Evolutionary conservation across 306 rosid genomes (phyloP).

Genomic region (Sophora flavescens): DNA sequence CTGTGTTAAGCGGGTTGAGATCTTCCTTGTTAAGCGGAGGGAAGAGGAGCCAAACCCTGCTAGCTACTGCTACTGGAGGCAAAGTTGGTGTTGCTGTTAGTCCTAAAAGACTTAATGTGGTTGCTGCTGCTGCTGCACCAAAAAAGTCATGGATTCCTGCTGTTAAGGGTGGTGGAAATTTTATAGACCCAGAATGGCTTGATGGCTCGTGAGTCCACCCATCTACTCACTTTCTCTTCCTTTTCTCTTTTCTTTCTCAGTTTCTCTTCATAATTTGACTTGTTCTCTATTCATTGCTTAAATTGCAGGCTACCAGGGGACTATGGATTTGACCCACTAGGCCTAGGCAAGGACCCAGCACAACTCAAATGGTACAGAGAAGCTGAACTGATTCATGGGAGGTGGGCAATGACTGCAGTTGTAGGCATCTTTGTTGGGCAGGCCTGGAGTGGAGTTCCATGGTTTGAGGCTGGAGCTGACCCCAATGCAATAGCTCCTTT

Average conservation of each 20-base stretch:
- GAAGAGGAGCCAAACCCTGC: slow-evolving; percentile 69
- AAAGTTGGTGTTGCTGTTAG: slow-evolving; percentile 51
- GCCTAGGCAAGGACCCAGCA: slow-evolving; percentile 92
- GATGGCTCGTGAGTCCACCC: slow-evolving; percentile 92
- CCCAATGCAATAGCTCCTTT: slow-evolving; percentile 93
- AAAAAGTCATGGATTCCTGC: slow-evolving; percentile 89
- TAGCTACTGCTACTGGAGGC: slow-evolving; percentile 55
- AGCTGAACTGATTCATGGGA: slow-evolving; percentile 97
- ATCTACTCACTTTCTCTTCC: neutral
- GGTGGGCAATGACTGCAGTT: slow-evolving; percentile 99
- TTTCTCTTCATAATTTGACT: neutral
- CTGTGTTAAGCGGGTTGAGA: slow-evolving; percentile 80
- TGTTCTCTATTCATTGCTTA: neutral
- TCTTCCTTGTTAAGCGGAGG: slow-evolving; percentile 86
- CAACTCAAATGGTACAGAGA: slow-evolving; percentile 99
- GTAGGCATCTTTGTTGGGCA: slow-evolving; percentile 94
- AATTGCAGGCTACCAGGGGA: slow-evolving; percentile 91
- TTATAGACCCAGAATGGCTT: slow-evolving; percentile 95
- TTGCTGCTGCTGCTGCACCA: slow-evolving; percentile 62
- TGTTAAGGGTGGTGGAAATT: slow-evolving; percentile 75
- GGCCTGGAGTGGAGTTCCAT: slow-evolving; percentile 97
- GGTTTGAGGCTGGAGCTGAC: slow-evolving; percentile 97
- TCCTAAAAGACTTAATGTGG: slow-evolving; percentile 63
- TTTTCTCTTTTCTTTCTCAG: neutral
- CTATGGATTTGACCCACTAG: slow-evolving; percentile 95